Conservation (phyloP, 2,329 filamentous ascomycete species). For the Aspergillus caelatus region DNA sequence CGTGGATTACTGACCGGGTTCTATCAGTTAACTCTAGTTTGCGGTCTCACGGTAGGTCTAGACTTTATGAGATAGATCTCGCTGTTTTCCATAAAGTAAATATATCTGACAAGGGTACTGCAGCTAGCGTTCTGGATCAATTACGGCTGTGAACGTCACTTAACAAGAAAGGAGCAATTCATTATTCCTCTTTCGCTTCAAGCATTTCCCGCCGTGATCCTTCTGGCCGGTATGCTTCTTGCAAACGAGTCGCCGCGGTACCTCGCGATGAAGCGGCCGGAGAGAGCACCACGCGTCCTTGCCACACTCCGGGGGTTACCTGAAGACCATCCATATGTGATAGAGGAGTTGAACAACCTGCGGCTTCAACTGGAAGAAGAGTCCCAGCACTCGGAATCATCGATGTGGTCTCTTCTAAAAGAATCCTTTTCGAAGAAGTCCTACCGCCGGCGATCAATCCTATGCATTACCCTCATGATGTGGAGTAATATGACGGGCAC, state of each 20-base stretch:
- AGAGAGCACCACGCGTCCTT: not conserved
- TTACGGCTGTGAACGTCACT: not conserved
- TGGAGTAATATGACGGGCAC: constrained; percentile 1
- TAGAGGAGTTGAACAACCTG: not conserved
- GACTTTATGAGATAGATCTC: not conserved
- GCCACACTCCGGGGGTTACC: not conserved
- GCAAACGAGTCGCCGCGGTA: not conserved
- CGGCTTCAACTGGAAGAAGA: not conserved
- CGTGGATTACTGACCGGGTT: not conserved
- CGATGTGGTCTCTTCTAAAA: not conserved
- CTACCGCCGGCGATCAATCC: not conserved
- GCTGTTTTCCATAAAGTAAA: not conserved
- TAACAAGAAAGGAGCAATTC: not conserved
- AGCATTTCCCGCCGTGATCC: not conserved
- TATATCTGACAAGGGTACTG: not conserved
- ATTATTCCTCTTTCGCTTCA: constrained; percentile 1
- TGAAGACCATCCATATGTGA: not conserved
- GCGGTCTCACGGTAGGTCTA: not conserved
- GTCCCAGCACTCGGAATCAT: not conserved
- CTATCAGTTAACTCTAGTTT: not conserved
- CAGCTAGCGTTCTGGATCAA: constrained; percentile 1
- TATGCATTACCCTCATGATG: constrained; percentile 6
- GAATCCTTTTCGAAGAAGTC: not conserved
- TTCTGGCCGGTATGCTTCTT: not conserved
- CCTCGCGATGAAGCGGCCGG: not conserved